Evolutionary conservation across 2,329 filamentous ascomycete genomes (phyloP).

Genomic region (Aspergillus pseudoviridinutans): DNA sequence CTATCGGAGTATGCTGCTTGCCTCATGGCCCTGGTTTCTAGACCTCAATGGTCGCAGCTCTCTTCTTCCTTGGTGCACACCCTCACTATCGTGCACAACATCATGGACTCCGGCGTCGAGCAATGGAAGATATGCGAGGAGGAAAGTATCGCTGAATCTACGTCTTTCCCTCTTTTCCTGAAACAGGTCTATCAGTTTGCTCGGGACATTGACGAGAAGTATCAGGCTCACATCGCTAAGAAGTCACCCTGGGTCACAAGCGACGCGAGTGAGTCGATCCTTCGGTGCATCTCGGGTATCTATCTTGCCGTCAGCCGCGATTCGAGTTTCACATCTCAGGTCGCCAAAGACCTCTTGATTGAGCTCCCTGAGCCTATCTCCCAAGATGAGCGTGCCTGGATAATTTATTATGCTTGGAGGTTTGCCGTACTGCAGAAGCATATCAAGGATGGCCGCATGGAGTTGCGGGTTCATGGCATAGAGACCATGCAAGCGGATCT

Average conservation of each 20-base stretch:
- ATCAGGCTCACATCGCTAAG: conserved; percentile 39
- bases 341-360: conserved; percentile 36
- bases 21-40: conserved; percentile 22
- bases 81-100: conserved; percentile 21
- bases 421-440: conserved; percentile 66
- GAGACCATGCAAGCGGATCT: conserved; percentile 69
- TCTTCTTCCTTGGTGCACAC: conserved; percentile 18
- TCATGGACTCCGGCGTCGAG: conserved; percentile 30
- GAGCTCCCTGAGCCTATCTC: conserved; percentile 26
- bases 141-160: conserved; percentile 16
- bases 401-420: conserved; percentile 57
- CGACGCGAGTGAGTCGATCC: conserved; percentile 37
- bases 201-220: conserved; percentile 31
- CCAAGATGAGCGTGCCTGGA: conserved; percentile 26
- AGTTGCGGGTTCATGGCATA: conserved; percentile 76
- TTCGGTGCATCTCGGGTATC: conserved; percentile 28
- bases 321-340: conserved; percentile 27
- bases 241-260: conserved; percentile 41
- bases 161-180: conserved; percentile 14
- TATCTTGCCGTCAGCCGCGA: conserved; percentile 30
- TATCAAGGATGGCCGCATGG: conserved; percentile 83
- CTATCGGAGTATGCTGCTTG: conserved; percentile 29
- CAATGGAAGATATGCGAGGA: conserved; percentile 19
- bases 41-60: conserved; percentile 25
- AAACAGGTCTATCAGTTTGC: conserved; percentile 26